Base-by-base conservation (phyloP, 768 basidiomycete species). In the Dioszegia hungarica region DNA sequence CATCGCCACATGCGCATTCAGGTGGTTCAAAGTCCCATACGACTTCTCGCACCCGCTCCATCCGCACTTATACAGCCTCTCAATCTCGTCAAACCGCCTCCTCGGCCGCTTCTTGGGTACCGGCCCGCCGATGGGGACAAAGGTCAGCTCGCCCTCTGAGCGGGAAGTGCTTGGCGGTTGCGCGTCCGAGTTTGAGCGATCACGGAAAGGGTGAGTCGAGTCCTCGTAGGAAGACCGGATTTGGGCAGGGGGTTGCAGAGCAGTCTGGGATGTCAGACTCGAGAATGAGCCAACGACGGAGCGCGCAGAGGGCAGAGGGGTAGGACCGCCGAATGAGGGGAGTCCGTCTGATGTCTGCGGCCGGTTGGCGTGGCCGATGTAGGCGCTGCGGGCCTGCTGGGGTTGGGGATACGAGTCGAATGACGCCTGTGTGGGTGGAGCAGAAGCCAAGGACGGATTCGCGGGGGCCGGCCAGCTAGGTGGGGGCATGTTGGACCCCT, bases 1-100 rank as follows among this genome's bases (percentile, higher is more conserved):
- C 89, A 95, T 95, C n/a, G 86, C 87, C 56, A 97, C 90, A 75
- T 99, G 94, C 28, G 92, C 91, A 74, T 99, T 99, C 59, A 99
- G 81, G 77, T 99, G 94, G 74, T 99, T 97, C 46, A 97, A 81
- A 3, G 92, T 95, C 28, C 92, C 92, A 69, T 94, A 95, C 25
- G 88, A 82, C 78, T 94, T 94, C 54, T 84, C 81, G 69, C 82
- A 83, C 20, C 70, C 76, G 24, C 72, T 63, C 53, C 61, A 78
- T 37, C 86, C 86, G 79, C 93, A 97, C 54, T 83, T 82, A 73
- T 97, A 97, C 50, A 94, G 78, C 25, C 93, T 84, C 77, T 95
- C 92, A 64, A 97, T 95, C 81, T 97, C 93, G 75, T 97, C 93
- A 54, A 70, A 79, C 52, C 77, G 59, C 52, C 79, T 49, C 51